Evolutionary conservation across 2,329 filamentous ascomycete species (phyloP), one percentile per base, ranked within the genome.

Genomic region (Aspergillus ochraceoroseus): DNA sequence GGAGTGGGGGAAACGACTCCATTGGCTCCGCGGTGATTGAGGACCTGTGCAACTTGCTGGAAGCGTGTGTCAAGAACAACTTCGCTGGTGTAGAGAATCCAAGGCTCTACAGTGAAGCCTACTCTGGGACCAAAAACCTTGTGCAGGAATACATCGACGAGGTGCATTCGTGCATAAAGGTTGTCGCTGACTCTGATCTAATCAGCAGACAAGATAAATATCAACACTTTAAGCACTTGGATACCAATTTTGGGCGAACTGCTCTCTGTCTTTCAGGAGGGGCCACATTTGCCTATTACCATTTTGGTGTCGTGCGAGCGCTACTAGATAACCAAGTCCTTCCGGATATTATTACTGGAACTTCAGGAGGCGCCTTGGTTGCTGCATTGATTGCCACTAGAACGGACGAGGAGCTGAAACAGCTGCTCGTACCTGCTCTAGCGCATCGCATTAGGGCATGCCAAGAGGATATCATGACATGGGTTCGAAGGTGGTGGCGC

Each of bases 31-130:
- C 75, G 43, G 74, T 82, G 0, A 71, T 87, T 2, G 83, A 90
- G 48, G 87, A 92, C 39, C 72, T 98, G 39, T 83, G 81, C 47
- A 75, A 76, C 1, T 67, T 96, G 44, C 71, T 94, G 13, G 87
- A 95, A 68, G 87, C 86, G 9, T 96, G 89, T 61, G 84, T 95
- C 54, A 98, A 95, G 75, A 94, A 89, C 66, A 96, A 98, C 60
- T 98, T 96, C 65, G 87, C 87, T 12, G 92, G 92, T 0, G 82
- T 95, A 9, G 92, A 98, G 64, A 96, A 95, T 56, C 81, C 90
- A 7, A 78, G 87, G 39, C 69, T 98, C n/a, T 98, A 98, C 63
- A 94, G 87, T 56, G 89, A 96, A 68, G 94, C 90, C 2, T 98
- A 98, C 61, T 95, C 88, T 54, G 92, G 92, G 20, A 96, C 92